Base-by-base conservation (phyloP, 2,329 filamentous ascomycete species). In the Leptographium lundbergii region DNA sequence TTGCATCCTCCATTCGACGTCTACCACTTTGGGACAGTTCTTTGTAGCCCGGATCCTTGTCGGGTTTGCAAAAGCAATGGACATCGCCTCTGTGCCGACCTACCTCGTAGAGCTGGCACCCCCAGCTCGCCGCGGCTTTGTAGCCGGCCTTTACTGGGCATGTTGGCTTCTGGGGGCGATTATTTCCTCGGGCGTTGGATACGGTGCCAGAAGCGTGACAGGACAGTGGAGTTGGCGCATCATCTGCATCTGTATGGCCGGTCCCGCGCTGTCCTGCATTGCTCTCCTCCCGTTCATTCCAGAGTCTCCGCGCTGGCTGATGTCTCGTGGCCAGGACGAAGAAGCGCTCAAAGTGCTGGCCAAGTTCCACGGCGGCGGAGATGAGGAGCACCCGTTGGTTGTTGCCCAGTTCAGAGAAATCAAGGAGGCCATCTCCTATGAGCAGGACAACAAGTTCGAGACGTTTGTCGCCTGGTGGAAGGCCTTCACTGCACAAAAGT, bases 291-390 rank as follows among this genome's bases (percentile, higher is more conserved):
- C 67, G 4, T 75, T 71, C 69, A 67, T 77, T 6, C 74, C 75
- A 11, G 68, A 71, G 45, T 79, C 77, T 0, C 76, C 77, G 0
- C 69, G 76, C 4, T 80, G 77, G 77, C 67, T 79, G 6, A 69
- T 79, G 42, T 72, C 71, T 0, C 74, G 77, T 60, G 76, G 75
- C 0, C 70, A 70, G 11, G 63, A 68, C 0, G 72, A 75, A 2
- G 74, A 80, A 59, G 77, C 77, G 13, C 57, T 63, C 19, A n/a
- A 54, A 9, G 72, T 80, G 7, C 69, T 81, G 10, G 72, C 75
- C 2, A 72, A 67, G 3, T 80, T 77, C 59, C 79, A 81, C 60
- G 77, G 78, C 54, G 74, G 80, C 54, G 79, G 78, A 24, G 72
- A 75, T 45, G 42, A 81, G 63, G 68, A 66, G 14, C 58, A 61